Evolutionary conservation across 192 early-diverging fungal species (phyloP), one percentile per base, ranked within the genome.

Genomic region (Borealophlyctis nickersoniae): DNA sequence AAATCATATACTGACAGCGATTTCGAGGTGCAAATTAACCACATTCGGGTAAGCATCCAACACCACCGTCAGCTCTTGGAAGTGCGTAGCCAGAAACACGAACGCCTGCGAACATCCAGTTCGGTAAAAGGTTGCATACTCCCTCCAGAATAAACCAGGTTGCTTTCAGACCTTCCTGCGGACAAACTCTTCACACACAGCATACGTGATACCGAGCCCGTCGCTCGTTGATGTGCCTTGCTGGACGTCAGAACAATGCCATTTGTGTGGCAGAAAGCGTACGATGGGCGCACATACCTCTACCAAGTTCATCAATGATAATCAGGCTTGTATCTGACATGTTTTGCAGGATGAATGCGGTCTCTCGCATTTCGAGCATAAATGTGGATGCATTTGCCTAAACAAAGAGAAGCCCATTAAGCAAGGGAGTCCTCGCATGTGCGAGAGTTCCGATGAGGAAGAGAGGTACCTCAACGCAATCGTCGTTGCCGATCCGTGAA

Each of bases 221-320:
- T 94, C 92, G 19, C 66, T 76, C 4, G 79, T 83, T 0, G 85
- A 87, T 0, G 87, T 88, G 23, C 85, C 86, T 86, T n/a, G n/a
- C n/a, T n/a, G n/a, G 58, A 26, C 19, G 16, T 28, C 2, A 9
- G 49, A 14, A 60, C 22, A 34, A 52, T 39, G 34, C 35, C n/a
- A 24, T 74, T 5, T 3, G 9, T 54, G 28, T 62, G 4, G 36
- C 33, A 9, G 32, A 23, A 16, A 36, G 23, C 36, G 65, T 33
- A 64, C 27, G 7, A 33, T 22, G 22, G 9, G 32, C 1, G 29
- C 19, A 49, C 54, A 61, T n/a, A 71, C 26, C 71, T 73, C 94
- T 66, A 13, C 93, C 95, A 23, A 98, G 83, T 77, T 98, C 95
- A 70, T 98, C 95, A 66, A 98, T 90, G 49, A 95, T 71, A 0